phyloP scores from a whole-genome alignment of 2,329 filamentous ascomycete species.

The Coniochaeta hoffmannii region DNA sequence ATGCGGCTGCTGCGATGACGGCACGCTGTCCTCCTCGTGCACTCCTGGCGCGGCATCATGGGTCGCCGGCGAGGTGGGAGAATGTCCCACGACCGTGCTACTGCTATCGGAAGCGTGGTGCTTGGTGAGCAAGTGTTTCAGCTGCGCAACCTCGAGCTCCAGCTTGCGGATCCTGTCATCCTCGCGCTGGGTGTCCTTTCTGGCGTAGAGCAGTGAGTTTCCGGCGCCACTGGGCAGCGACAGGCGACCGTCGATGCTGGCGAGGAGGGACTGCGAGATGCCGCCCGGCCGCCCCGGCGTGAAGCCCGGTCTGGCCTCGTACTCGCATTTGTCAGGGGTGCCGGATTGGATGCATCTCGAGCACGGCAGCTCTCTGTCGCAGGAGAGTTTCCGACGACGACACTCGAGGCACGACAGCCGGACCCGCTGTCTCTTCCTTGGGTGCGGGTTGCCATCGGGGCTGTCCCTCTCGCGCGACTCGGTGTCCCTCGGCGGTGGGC shows the following conservation, averaged over 20 bases:
- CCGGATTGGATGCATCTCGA: slow-evolving; percentile 56
- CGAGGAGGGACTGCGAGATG: slow-evolving; percentile 32
- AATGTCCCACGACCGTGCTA: slow-evolving; percentile 36
- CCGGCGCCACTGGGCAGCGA: slow-evolving; percentile 30
- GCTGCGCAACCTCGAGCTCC: slow-evolving; percentile 50
- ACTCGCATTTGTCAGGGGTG: slow-evolving; percentile 52
- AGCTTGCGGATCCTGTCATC: slow-evolving; percentile 52
- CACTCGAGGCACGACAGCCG: slow-evolving; percentile 54
- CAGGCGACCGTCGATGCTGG: slow-evolving; percentile 35
- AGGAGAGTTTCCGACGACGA: slow-evolving; percentile 52
- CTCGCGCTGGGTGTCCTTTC: slow-evolving; percentile 37
- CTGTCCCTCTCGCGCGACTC: slow-evolving; percentile 18
- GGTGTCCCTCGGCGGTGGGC: slow-evolving; percentile 8
- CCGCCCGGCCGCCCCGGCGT: slow-evolving; percentile 39
- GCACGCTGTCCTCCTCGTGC: slow-evolving; percentile 11
- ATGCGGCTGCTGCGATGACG: slow-evolving; percentile 21
- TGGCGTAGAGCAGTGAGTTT: slow-evolving; percentile 20
- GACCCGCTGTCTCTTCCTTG: slow-evolving; percentile 52
- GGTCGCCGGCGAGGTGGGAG: slow-evolving; percentile 14
- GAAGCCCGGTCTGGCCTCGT: slow-evolving; percentile 42
- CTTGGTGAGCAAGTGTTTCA: slow-evolving; percentile 43
- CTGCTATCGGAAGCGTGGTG: slow-evolving; percentile 43
- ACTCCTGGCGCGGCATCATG: neutral
- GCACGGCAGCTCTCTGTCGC: slow-evolving; percentile 54
- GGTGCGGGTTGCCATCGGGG: slow-evolving; percentile 20